Evolutionary conservation across 768 basidiomycete species (phyloP).

Genomic region (Multifurca ochricompacta): DNA sequence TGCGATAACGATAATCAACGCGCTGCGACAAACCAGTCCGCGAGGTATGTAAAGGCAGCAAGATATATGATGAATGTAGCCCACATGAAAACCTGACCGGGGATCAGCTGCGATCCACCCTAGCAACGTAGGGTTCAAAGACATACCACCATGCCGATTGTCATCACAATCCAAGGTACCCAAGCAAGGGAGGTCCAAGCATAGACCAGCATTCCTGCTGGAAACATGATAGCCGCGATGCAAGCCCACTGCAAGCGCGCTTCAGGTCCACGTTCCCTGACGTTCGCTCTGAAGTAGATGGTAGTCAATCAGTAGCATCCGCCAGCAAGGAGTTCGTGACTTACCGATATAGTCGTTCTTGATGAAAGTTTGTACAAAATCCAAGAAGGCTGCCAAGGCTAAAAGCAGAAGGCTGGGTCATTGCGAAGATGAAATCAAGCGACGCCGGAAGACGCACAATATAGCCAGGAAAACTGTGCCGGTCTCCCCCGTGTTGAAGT

Average conservation of each 20-base stretch:
- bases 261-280: conserved; percentile 36
- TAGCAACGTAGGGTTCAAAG: not conserved
- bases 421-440: conserved; percentile 3
- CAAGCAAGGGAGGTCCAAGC: conserved; percentile 53
- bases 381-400: conserved; percentile 43
- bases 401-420: not conserved
- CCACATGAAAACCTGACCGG: conserved; percentile 32
- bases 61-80: conserved; percentile 37
- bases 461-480: conserved; percentile 56
- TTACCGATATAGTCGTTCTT: conserved; percentile 28
- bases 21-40: conserved; percentile 37
- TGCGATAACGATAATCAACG: not conserved
- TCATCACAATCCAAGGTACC: conserved; percentile 55
- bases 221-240: conserved; percentile 45
- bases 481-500: conserved; percentile 49
- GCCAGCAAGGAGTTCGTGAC: not conserved
- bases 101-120: not conserved
- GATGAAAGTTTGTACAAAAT: conserved; percentile 26
- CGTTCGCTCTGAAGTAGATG: conserved; percentile 23
- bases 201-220: conserved; percentile 61
- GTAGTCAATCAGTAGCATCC: not conserved
- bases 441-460: conserved; percentile 33
- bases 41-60: conserved; percentile 40
- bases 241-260: conserved; percentile 56
- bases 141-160: conserved; percentile 40